phyloP scores from a whole-genome alignment of 306 rosid species.

The Gillenia trifoliata region DNA sequence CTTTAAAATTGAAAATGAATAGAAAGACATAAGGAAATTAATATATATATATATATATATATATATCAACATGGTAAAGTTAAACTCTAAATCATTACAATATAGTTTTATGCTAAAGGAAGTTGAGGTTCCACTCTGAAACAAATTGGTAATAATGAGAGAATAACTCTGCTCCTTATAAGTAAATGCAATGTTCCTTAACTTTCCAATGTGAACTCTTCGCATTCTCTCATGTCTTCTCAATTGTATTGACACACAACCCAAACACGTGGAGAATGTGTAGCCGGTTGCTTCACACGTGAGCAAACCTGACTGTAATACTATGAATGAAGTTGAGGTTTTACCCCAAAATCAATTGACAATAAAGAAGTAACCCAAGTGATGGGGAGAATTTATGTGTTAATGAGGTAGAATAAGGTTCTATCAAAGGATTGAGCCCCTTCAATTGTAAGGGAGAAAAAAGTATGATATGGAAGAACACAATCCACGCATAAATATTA shows the following conservation, averaged over 20 bases:
- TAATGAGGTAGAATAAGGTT: background rate
- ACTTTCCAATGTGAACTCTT: background rate
- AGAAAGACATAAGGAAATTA: too few species aligned
- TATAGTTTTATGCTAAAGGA: too few species aligned
- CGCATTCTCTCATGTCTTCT: background rate
- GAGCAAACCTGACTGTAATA: background rate
- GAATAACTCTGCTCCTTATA: too few species aligned
- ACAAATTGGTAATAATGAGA: too few species aligned
- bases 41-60: too few species aligned
- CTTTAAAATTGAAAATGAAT: too few species aligned
- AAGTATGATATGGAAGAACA: background rate
- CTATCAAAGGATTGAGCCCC: background rate
- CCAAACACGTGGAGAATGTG: background rate
- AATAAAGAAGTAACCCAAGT: background rate
- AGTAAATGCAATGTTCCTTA: too few species aligned
- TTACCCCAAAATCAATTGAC: background rate
- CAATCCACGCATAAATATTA: background rate
- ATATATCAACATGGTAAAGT: too few species aligned
- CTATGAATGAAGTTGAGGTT: too few species aligned
- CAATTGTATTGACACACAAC: background rate
- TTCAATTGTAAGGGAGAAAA: background rate
- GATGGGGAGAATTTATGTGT: background rate
- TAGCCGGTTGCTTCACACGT: background rate
- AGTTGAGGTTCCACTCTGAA: too few species aligned
- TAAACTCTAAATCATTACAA: too few species aligned